Percentiles rank a stretch among this genome's conserved stretches.
These are phyloP conservation scores for Stemphylium beticola DNA, from an alignment of 2,329 filamentous ascomycete species.

Conservation along the genomic window DNA sequence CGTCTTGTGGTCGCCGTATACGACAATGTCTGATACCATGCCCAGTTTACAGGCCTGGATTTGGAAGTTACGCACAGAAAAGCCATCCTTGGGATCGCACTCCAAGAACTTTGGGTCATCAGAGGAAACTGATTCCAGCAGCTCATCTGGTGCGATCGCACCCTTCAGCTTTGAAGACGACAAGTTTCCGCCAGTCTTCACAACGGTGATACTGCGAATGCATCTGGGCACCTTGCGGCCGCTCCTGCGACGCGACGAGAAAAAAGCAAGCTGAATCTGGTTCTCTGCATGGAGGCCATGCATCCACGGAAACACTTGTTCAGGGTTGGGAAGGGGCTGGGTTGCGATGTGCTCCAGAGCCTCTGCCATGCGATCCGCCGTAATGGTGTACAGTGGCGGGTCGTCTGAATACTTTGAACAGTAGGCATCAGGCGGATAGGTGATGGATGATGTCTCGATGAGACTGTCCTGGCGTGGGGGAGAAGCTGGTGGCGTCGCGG, in stretches of 20 bases:
- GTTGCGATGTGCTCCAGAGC: slow-evolving; percentile 78
- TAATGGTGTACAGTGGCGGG: slow-evolving; percentile 74
- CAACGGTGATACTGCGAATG: slow-evolving; percentile 79
- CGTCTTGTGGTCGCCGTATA: slow-evolving; percentile 79
- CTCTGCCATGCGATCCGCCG: slow-evolving; percentile 69
- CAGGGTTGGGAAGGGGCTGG: slow-evolving; percentile 82
- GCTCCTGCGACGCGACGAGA: slow-evolving; percentile 76
- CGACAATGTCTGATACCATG: slow-evolving; percentile 85
- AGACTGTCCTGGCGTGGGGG: slow-evolving; percentile 64
- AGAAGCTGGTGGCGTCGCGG: slow-evolving; percentile 63
- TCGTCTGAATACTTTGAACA: slow-evolving; percentile 57
- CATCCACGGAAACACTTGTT: slow-evolving; percentile 93
- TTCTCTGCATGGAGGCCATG: slow-evolving; percentile 92
- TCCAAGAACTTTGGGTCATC: slow-evolving; percentile 73
- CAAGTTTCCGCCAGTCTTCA: slow-evolving; percentile 88
- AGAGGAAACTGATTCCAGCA: slow-evolving; percentile 63
- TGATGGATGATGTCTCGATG: slow-evolving; percentile 68
- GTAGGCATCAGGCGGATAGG: slow-evolving; percentile 75
- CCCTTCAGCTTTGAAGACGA: slow-evolving; percentile 79
- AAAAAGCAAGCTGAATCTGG: slow-evolving; percentile 87
- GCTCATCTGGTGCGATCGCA: slow-evolving; percentile 80
- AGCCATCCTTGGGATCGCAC: slow-evolving; percentile 85
- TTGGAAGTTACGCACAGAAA: slow-evolving; percentile 96
- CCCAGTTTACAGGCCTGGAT: slow-evolving; percentile 91
- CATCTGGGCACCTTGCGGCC: slow-evolving; percentile 75